These are phyloP conservation scores for Myrmaecium sp. DNA, from an alignment of 2,329 filamentous ascomycete genomes.

Conservation along the genomic window DNA sequence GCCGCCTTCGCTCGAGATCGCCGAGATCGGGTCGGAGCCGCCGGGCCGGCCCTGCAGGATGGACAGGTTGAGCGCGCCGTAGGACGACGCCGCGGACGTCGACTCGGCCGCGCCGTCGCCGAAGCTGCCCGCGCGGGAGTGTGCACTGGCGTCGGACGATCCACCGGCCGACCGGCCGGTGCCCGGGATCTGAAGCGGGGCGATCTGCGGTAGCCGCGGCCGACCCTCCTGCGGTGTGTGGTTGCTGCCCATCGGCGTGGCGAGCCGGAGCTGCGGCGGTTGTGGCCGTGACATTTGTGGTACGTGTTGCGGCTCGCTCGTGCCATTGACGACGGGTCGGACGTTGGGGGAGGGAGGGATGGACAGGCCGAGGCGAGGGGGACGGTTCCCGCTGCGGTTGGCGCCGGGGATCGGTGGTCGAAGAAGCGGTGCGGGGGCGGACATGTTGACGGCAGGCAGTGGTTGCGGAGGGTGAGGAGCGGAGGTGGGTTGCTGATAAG, in stretches of 20 bases:
- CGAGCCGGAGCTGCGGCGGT: slow-evolving; percentile 66
- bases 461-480: slow-evolving; percentile 2
- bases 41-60: slow-evolving; percentile 43
- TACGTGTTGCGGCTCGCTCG: slow-evolving; percentile 19
- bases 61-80: slow-evolving; percentile 67
- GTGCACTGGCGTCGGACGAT: slow-evolving; percentile 64
- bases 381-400: slow-evolving; percentile 40
- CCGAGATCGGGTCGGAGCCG: slow-evolving; percentile 70
- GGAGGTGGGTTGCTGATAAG: slow-evolving; percentile 4
- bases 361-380: slow-evolving; percentile 69
- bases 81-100: slow-evolving; percentile 74
- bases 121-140: slow-evolving; percentile 74
- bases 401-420: slow-evolving; percentile 64
- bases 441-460: slow-evolving; percentile 33
- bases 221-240: slow-evolving; percentile 52
- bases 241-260: slow-evolving; percentile 74
- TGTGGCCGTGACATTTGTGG: slow-evolving; percentile 35
- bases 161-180: slow-evolving; percentile 46
- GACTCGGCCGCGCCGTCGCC: slow-evolving; percentile 69
- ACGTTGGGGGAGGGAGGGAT: slow-evolving; percentile 77
- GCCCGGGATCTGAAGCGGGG: too few species aligned
- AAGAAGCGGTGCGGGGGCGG: slow-evolving; percentile 62
- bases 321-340: slow-evolving; percentile 55
- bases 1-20: slow-evolving; percentile 66
- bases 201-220: slow-evolving; percentile 34